Base-by-base conservation (phyloP, 73 alveolate genomes). In the Paramecium sonneborni region DNA sequence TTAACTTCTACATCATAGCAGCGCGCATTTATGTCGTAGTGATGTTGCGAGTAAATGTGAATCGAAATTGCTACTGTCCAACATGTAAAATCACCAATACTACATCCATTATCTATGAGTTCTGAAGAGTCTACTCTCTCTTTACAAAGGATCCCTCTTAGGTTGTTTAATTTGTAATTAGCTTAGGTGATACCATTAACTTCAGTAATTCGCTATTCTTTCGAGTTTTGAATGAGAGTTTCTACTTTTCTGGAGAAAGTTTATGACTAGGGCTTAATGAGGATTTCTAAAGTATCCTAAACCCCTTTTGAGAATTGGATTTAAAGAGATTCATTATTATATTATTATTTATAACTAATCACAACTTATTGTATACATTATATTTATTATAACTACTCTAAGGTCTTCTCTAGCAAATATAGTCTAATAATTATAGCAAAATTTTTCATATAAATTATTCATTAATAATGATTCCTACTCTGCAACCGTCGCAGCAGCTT, bases 401-500 rank as follows among this genome's bases (percentile, higher is more conserved):
- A 46, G 2, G 57, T 46, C 57, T 15, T 46, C 57, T 52, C 68
- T 52, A 6, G 24, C 18, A 18, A 52, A 52, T 52, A 52, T 52
- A 9, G 68, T 52, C 68, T 6, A 52, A 52, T 52, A 15, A 3
- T 52, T 52, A 52, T 15, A 52, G 30, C 18, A 52, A 52, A 18
- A 28, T 15, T 52, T 52, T 52, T 15, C 68, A 18, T 18, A 52
- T 52, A 52, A 52, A 52, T 52, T 52, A 52, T 52, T 52, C 68
- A 52, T 52, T 52, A 52, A 52, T 52, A 14, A 79, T 79, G 90
- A 79, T 79, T 23, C 85, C 92, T 14, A 57, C 85, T 21, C 70
- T 85, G 70, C 62, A 85, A 85, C 82, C 68, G 76, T 56, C 94
- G 24, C 26, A 88, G 85, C 85, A 88, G 35, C 44, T 88, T 21